Conservation (phyloP, 768 basidiomycete species). For the Boletus tomentosulus region DNA sequence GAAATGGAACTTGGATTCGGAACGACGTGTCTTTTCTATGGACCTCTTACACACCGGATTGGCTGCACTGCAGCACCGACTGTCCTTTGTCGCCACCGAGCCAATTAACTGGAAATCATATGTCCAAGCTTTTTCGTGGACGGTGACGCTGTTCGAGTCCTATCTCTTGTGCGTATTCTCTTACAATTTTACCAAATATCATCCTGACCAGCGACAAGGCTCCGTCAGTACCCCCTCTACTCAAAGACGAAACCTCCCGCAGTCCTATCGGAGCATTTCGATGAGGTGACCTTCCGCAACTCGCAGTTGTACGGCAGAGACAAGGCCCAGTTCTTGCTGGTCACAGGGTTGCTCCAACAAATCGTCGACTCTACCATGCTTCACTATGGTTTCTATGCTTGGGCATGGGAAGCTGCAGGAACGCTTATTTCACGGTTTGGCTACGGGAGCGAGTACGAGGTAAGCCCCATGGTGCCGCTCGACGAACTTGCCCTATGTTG, state of each 20-base stretch:
- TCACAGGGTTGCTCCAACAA: constrained; percentile 74
- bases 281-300: constrained; percentile 71
- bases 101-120: constrained; percentile 78
- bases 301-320: constrained; percentile 89
- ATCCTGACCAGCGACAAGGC: constrained; percentile 26
- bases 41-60: constrained; percentile 61
- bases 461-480: constrained; percentile 22
- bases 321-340: constrained; percentile 79
- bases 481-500: neutral
- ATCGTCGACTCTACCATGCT: constrained; percentile 64
- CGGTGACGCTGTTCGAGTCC: constrained; percentile 78
- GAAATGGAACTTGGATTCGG: neutral
- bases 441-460: constrained; percentile 71
- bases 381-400: constrained; percentile 74
- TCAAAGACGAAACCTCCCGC: constrained; percentile 69
- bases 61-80: constrained; percentile 49
- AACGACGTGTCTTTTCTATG: constrained; percentile 28
- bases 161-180: constrained; percentile 69
- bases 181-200: neutral
- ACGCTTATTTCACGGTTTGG: constrained; percentile 46
- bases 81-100: constrained; percentile 70
- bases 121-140: constrained; percentile 76
- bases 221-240: constrained; percentile 85
- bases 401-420: constrained; percentile 74
- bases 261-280: constrained; percentile 66